Percentiles rank a stretch among this genome's conserved stretches.
phyloP scores from a whole-genome alignment of 2,329 filamentous ascomycete genomes.

The Exophiala viscosa region DNA sequence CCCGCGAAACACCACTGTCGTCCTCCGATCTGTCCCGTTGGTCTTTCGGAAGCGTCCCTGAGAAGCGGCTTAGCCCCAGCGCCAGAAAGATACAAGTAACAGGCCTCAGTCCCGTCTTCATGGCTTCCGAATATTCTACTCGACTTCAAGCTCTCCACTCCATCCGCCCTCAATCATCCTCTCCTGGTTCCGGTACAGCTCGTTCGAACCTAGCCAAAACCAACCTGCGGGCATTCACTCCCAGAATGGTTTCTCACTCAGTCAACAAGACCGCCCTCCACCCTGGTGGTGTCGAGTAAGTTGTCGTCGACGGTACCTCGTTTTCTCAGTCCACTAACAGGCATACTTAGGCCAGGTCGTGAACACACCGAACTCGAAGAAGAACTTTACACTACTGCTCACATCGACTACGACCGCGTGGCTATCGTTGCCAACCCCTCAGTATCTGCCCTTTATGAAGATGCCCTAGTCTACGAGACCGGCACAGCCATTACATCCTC shows the following conservation, averaged over 20 bases:
- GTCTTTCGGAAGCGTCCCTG: slow-evolving; percentile 20
- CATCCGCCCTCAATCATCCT: slow-evolving; percentile 26
- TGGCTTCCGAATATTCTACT: slow-evolving; percentile 25
- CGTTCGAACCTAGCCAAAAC: slow-evolving; percentile 27
- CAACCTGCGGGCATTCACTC: slow-evolving; percentile 22
- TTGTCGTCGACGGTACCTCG: slow-evolving; percentile 30
- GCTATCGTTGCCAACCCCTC: slow-evolving; percentile 96
- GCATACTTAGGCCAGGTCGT: slow-evolving; percentile 57
- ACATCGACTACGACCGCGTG: slow-evolving; percentile 98
- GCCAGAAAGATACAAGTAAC: slow-evolving; percentile 22
- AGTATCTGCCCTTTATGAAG: slow-evolving; percentile 94
- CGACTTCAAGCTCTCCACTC: slow-evolving; percentile 23
- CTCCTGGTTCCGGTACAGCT: slow-evolving; percentile 23
- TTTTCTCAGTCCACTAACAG: slow-evolving; percentile 12
- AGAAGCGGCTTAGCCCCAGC: slow-evolving; percentile 20
- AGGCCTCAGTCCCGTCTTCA: slow-evolving; percentile 11
- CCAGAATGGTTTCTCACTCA: slow-evolving; percentile 48
- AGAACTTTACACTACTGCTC: slow-evolving; percentile 92
- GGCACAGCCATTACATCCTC: slow-evolving; percentile 95
- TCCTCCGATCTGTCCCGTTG: slow-evolving; percentile 22
- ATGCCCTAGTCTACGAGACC: slow-evolving; percentile 93
- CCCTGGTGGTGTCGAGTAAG: slow-evolving; percentile 84
- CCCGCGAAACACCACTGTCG: slow-evolving; percentile 10
- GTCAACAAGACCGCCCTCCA: slow-evolving; percentile 93
- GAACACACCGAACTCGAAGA: slow-evolving; percentile 98